Conservation (phyloP, 2,329 filamentous ascomycete species). For the Mariannaea sp. region DNA sequence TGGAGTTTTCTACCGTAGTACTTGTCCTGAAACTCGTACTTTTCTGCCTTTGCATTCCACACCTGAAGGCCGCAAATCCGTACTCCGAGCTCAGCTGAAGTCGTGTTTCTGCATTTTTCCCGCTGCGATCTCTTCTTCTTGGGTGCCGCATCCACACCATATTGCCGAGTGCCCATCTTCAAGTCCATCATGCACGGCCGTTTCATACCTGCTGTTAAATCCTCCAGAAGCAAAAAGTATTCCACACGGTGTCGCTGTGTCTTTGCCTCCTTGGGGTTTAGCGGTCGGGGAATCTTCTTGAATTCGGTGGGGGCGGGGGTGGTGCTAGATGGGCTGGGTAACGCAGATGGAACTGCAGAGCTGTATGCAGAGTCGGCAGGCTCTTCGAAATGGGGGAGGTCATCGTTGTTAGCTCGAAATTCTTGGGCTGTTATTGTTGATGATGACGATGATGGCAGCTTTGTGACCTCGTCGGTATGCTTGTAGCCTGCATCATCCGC, state of each 20-base stretch:
- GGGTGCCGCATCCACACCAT: conserved; percentile 86
- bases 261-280: conserved; percentile 79
- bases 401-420: conserved; percentile 21
- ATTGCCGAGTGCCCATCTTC: conserved; percentile 98
- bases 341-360: conserved; percentile 40
- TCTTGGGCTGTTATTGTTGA: too few relatives aligned
- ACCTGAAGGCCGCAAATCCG: conserved; percentile 95
- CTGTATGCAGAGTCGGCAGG: conserved; percentile 44
- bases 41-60: conserved; percentile 83
- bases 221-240: conserved; percentile 91
- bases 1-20: conserved; percentile 92
- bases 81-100: conserved; percentile 88
- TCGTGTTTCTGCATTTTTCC: conserved; percentile 90
- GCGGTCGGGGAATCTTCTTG: conserved; percentile 59
- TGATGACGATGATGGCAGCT: conserved; percentile 1
- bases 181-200: conserved; percentile 95
- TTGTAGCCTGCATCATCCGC: conserved; percentile 83
- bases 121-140: conserved; percentile 95
- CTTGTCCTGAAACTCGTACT: conserved; percentile 96
- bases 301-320: conserved; percentile 42
- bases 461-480: conserved; percentile 55
- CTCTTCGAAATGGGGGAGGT: conserved; percentile 14
- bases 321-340: conserved; percentile 46
- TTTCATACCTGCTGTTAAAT: conserved; percentile 95
- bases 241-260: conserved; percentile 73